These are phyloP conservation scores for Didymella pomorum DNA, from an alignment of 2,329 filamentous ascomycete species.

Conservation along the genomic window DNA sequence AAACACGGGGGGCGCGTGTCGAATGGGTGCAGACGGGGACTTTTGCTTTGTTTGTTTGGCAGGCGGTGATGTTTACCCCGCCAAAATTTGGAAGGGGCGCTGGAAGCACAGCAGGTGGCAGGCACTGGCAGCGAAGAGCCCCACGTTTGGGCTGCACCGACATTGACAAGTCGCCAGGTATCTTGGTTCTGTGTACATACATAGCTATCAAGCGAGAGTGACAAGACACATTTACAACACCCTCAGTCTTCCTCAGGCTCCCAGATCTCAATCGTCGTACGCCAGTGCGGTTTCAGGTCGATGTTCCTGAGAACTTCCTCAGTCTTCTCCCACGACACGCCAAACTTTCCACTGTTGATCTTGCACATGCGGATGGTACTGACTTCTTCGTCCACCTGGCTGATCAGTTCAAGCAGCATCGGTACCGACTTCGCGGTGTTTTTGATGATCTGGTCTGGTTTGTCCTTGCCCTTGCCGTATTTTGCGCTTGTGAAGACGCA, in stretches of 20 bases:
- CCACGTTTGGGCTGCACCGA: not conserved
- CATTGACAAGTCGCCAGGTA: no score
- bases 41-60: slow-evolving; percentile 9
- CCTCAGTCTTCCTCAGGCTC: slow-evolving; percentile 13
- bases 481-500: slow-evolving; percentile 65
- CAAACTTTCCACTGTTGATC: slow-evolving; percentile 67
- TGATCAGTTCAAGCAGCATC: slow-evolving; percentile 57
- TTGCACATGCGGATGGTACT: slow-evolving; percentile 57
- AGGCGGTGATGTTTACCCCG: slow-evolving; percentile 10
- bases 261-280: slow-evolving; percentile 40
- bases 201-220: not conserved
- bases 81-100: not conserved
- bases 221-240: not conserved
- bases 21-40: not conserved
- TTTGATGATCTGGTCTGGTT: slow-evolving; percentile 55
- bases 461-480: slow-evolving; percentile 57
- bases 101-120: not conserved
- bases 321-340: slow-evolving; percentile 63
- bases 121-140: slow-evolving; percentile 1
- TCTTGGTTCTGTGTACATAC: no score
- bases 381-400: slow-evolving; percentile 32
- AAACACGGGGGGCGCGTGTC: slow-evolving; percentile 6
- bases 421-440: slow-evolving; percentile 60
- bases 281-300: slow-evolving; percentile 34
- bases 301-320: slow-evolving; percentile 51